phyloP scores from a whole-genome alignment of 2,329 filamentous ascomycete species.

The Huntiella abstrusa region DNA sequence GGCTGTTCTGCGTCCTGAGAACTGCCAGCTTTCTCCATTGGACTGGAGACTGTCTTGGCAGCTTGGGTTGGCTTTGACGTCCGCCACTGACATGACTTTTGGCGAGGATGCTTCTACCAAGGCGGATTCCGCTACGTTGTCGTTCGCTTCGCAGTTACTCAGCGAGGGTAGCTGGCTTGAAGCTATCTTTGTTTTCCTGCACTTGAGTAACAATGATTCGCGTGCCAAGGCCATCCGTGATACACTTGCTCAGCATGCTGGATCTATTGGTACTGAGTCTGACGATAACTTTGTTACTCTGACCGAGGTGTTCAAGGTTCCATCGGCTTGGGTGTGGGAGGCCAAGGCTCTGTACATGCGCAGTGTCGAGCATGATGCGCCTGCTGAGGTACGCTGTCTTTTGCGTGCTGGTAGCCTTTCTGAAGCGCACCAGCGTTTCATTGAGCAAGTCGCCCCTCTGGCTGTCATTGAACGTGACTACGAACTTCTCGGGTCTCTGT shows the following conservation, averaged over 20 bases:
- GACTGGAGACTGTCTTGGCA: slow-evolving; percentile 72
- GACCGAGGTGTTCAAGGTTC: slow-evolving; percentile 48
- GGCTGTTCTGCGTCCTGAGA: slow-evolving; percentile 55
- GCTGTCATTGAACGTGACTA: slow-evolving; percentile 73
- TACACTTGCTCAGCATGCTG: slow-evolving; percentile 54
- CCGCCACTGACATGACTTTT: slow-evolving; percentile 31
- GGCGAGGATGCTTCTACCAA: slow-evolving; percentile 36
- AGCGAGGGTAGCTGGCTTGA: slow-evolving; percentile 47
- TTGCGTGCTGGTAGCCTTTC: slow-evolving; percentile 56
- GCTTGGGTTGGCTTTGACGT: slow-evolving; percentile 48
- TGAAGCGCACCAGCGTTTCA: slow-evolving; percentile 71
- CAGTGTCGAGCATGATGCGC: slow-evolving; percentile 48
- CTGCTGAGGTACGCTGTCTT: slow-evolving; percentile 58
- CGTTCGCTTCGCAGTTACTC: slow-evolving; percentile 46
- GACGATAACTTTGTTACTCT: slow-evolving; percentile 36
- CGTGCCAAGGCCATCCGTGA: slow-evolving; percentile 53
- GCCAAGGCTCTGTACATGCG: slow-evolving; percentile 72
- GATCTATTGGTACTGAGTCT: slow-evolving; percentile 41
- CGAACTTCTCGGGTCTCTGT: slow-evolving; percentile 44
- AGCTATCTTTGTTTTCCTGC: slow-evolving; percentile 59
- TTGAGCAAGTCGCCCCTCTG: slow-evolving; percentile 60
- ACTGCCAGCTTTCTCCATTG: slow-evolving; percentile 54
- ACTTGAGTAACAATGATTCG: slow-evolving; percentile 44
- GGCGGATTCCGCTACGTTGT: slow-evolving; percentile 45
- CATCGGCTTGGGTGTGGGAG: slow-evolving; percentile 64